Conservation (phyloP, 2,329 filamentous ascomycete genomes). For the Colletotrichum melonis region DNA sequence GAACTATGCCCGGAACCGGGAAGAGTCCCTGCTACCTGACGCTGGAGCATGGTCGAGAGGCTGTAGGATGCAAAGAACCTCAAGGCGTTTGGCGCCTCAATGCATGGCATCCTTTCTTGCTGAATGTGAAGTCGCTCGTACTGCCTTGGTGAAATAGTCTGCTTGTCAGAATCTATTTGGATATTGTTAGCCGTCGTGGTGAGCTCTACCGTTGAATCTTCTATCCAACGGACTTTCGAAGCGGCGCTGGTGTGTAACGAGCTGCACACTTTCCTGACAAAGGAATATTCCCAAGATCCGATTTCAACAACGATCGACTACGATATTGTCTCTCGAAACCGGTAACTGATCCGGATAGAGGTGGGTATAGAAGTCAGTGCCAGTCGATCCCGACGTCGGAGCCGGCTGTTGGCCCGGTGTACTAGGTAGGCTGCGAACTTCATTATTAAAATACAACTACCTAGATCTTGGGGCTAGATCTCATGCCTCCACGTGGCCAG, state of each 20-base stretch:
- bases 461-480: too few relatives aligned
- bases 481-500: background rate
- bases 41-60: too few relatives aligned
- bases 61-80: too few relatives aligned
- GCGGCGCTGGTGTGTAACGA: background rate
- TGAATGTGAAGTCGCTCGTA: too few relatives aligned
- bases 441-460: background rate
- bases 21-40: too few relatives aligned
- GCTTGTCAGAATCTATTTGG: too few relatives aligned
- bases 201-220: background rate
- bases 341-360: background rate
- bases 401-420: background rate
- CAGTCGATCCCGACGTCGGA: background rate
- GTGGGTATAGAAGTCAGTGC: background rate
- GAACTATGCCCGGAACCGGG: too few relatives aligned
- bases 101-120: too few relatives aligned
- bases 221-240: background rate
- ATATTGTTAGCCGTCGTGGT: too few relatives aligned
- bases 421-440: background rate
- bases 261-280: background rate
- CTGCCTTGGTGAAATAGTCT: too few relatives aligned
- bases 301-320: background rate
- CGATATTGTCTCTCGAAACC: background rate
- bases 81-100: too few relatives aligned
- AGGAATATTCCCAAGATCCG: background rate